These are phyloP conservation scores for Pythium folliculosum DNA, from an alignment of 352 stramenopile species.

Conservation along the genomic window DNA sequence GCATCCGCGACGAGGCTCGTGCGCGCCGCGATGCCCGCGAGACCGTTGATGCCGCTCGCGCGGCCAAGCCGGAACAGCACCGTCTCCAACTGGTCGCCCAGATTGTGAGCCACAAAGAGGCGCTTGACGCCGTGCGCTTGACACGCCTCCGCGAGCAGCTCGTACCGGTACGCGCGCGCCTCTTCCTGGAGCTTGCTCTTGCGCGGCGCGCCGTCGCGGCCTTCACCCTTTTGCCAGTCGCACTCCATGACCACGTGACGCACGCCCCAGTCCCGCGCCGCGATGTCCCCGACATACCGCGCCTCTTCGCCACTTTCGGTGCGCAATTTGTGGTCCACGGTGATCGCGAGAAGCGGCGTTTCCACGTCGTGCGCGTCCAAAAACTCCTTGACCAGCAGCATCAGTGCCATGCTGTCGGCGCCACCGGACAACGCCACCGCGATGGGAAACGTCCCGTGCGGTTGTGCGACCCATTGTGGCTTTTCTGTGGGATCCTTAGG, in stretches of 20 bases:
- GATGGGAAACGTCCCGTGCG: conserved; percentile 42
- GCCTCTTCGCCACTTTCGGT: conserved; percentile 67
- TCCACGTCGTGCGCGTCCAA: conserved; percentile 44
- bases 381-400: conserved; percentile 72
- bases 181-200: conserved; percentile 80
- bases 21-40: conserved; percentile 58
- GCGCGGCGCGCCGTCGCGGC: conserved; percentile 29
- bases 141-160: conserved; percentile 58
- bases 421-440: conserved; percentile 77
- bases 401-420: conserved; percentile 80
- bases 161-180: conserved; percentile 68
- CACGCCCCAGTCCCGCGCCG: conserved; percentile 40
- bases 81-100: conserved; percentile 81
- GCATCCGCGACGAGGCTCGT: neutral
- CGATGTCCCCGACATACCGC: conserved; percentile 49
- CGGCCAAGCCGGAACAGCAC: conserved; percentile 76
- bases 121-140: conserved; percentile 48
- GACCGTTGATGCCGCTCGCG: conserved; percentile 72
- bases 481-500: neutral
- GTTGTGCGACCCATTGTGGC: neutral
- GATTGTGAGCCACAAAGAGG: conserved; percentile 81
- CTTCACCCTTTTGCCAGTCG: conserved; percentile 40
- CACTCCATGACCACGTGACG: conserved; percentile 54
- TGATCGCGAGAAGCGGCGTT: conserved; percentile 76
- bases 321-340: conserved; percentile 75